Base-by-base conservation (phyloP, 2,329 filamentous ascomycete species). In the Dactylellina cionopaga region DNA sequence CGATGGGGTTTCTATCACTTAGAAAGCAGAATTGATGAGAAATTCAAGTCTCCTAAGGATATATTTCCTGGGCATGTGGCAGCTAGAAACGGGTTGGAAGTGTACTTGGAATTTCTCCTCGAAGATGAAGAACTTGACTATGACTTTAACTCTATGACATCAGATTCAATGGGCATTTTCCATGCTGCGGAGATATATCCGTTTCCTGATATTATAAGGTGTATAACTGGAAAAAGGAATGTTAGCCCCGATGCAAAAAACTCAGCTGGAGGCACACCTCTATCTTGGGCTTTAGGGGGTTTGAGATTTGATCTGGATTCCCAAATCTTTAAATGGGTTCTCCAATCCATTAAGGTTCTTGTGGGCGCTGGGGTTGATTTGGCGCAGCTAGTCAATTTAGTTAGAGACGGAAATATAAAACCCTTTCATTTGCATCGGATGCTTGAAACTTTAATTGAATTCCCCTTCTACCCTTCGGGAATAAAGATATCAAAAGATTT, bases 381-480 rank as follows among this genome's bases (percentile, higher is more conserved):
- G n/a, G n/a, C n/a, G 33, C 22, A 55, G 39, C 22, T 55, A 55
- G 19, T n/a, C 24, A 55, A 29, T 55, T 22, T 19, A 55, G 13
- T 15, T 55, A 1, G 51, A n/a, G 9, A 39, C 41, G 33, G 51
- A 39, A 24, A 55, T 17, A 13, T n/a, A 44, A 19, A 13, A 19
- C 17, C 15, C 15, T 44, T 22, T 11, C 41, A 24, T 24, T 44
- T n/a, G n/a, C n/a, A n/a, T n/a, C n/a, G n/a, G n/a, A n/a, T n/a
- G n/a, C n/a, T n/a, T n/a, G n/a, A n/a, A n/a, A n/a, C n/a, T n/a
- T n/a, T n/a, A n/a, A n/a, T n/a, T 15, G n/a, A 10, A 1, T 17
- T 2, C 24, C 46, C n/a, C 25, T 58, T 6, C 29, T 24, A 1
- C 13, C 19, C 1, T 9, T 43, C 4, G 17, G 44, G 24, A 27